Evolutionary conservation across 2,329 filamentous ascomycete genomes (phyloP).

Genomic region (Chrysosporium queenslandicum): DNA sequence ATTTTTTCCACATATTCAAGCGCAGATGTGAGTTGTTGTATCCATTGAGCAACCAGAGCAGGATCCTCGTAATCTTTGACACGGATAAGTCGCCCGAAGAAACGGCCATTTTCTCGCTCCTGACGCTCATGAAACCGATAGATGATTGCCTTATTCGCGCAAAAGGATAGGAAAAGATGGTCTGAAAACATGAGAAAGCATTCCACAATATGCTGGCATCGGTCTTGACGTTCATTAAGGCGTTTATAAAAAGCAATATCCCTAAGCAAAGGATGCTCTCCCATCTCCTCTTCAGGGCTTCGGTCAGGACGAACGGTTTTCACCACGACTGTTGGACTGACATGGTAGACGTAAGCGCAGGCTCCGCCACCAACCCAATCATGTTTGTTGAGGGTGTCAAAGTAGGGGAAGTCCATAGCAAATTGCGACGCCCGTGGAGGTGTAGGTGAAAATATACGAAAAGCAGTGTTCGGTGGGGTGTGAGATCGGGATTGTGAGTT

Average conservation of each 20-base stretch:
- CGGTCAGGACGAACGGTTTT: constrained; percentile 14
- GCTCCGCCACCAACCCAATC: constrained; percentile 13
- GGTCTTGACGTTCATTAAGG: neutral
- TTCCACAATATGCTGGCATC: neutral
- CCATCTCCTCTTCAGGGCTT: neutral
- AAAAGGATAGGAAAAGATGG: neutral
- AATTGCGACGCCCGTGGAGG: neutral
- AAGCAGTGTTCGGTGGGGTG: no score
- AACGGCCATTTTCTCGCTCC: constrained; percentile 13
- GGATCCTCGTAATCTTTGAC: constrained; percentile 18
- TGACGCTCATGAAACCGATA: constrained; percentile 10
- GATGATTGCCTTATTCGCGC: neutral
- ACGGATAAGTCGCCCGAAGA: constrained; percentile 11
- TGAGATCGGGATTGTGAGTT: no score
- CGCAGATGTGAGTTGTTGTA: constrained; percentile 18
- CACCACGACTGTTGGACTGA: constrained; percentile 18
- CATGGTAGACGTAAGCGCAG: constrained; percentile 13
- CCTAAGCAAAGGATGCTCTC: neutral
- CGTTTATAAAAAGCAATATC: neutral
- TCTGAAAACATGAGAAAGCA: neutral
- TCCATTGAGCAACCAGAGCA: constrained; percentile 18
- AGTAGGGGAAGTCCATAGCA: neutral
- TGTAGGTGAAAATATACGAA: no score
- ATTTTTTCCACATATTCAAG: constrained; percentile 19
- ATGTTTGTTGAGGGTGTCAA: neutral